phyloP scores from a whole-genome alignment of 306 rosid genomes.

The Cotoneaster glaucophyllus region DNA sequence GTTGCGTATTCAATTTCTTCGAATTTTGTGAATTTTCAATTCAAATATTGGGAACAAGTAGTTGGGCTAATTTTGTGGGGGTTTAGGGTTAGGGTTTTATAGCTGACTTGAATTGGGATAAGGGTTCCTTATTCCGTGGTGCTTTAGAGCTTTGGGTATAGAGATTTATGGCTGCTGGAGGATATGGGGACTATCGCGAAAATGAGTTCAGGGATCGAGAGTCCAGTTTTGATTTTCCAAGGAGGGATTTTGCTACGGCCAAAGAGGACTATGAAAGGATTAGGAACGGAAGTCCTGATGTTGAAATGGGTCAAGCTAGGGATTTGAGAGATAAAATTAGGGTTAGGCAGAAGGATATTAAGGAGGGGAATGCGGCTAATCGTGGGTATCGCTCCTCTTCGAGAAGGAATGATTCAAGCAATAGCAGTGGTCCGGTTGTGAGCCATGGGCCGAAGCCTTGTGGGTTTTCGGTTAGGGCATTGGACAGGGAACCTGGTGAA shows the following conservation, averaged over 20 bases:
- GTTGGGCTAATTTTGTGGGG: neutral
- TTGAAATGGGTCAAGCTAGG: conserved; percentile 39
- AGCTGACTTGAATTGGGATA: conserved; percentile 15
- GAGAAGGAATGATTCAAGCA: conserved; percentile 64
- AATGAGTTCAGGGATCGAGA: conserved; percentile 70
- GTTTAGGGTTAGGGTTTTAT: conserved; percentile 39
- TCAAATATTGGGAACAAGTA: neutral
- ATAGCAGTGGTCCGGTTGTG: conserved; percentile 34
- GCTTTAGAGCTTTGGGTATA: conserved; percentile 10
- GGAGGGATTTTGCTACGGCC: conserved; percentile 29
- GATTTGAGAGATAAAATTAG: conserved; percentile 58
- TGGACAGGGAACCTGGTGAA: conserved; percentile 92
- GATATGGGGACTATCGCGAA: conserved; percentile 73
- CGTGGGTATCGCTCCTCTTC: conserved; percentile 51
- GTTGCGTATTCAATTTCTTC: conserved; percentile 4
- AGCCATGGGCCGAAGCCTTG: conserved; percentile 49
- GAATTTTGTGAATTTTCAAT: neutral
- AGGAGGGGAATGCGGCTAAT: conserved; percentile 50
- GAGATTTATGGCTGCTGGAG: conserved; percentile 74
- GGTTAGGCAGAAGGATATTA: conserved; percentile 50
- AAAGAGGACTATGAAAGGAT: conserved; percentile 63
- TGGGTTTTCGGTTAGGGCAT: conserved; percentile 37
- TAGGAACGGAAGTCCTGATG: conserved; percentile 43
- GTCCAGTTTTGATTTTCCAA: conserved; percentile 48
- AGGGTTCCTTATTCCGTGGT: conserved; percentile 19